These are phyloP conservation scores for Nepenthes gracilis DNA, from an alignment of 148 eudicot genomes.

Conservation along the genomic window DNA sequence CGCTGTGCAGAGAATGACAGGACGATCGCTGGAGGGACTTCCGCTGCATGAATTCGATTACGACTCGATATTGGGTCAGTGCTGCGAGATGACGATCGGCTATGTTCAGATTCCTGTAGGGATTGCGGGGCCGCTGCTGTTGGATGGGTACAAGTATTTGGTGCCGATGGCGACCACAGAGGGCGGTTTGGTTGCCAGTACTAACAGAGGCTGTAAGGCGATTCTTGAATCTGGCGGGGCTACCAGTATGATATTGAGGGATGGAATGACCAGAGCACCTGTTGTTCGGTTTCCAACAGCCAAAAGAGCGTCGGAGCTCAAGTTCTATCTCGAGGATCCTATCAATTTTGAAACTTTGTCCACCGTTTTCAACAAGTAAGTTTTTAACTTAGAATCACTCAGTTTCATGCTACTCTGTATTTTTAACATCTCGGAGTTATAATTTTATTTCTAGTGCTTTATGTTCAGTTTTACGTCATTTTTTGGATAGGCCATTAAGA, in stretches of 20 bases:
- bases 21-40: constrained; percentile 42
- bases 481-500: too few relatives aligned
- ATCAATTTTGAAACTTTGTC: constrained; percentile 49
- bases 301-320: constrained; percentile 53
- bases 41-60: constrained; percentile 67
- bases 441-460: too few relatives aligned
- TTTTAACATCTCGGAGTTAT: too few relatives aligned
- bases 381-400: too few relatives aligned
- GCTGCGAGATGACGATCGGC: constrained; percentile 91
- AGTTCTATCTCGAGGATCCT: constrained; percentile 68
- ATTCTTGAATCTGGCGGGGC: constrained; percentile 66
- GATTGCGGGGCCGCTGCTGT: constrained; percentile 64
- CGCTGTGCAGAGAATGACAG: constrained; percentile 55
- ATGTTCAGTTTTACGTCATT: too few relatives aligned
- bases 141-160: constrained; percentile 55
- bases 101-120: constrained; percentile 84
- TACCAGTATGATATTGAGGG: constrained; percentile 38
- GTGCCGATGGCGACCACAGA: constrained; percentile 93
- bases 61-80: constrained; percentile 61
- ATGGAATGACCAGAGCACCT: constrained; percentile 89
- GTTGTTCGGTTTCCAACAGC: constrained; percentile 64
- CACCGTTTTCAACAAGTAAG: constrained; percentile 52
- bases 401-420: too few relatives aligned
- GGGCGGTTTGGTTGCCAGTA: constrained; percentile 78
- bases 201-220: constrained; percentile 85